phyloP scores from a whole-genome alignment of 345 rosid species.

The Passiflora organensis region DNA sequence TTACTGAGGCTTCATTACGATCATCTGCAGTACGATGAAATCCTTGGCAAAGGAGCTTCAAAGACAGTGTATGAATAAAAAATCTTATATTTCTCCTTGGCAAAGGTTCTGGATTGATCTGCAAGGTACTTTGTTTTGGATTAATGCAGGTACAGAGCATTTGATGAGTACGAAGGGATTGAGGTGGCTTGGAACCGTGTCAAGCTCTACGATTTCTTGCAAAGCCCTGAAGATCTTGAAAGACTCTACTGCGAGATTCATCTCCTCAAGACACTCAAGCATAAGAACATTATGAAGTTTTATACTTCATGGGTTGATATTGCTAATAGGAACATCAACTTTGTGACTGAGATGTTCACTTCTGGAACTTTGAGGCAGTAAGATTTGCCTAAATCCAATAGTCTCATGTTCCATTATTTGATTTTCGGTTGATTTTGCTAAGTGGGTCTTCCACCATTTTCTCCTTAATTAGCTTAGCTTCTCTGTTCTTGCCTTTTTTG shows the following conservation, averaged over 20 bases:
- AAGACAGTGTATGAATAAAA: slow-evolving; percentile 75
- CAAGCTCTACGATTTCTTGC: slow-evolving; percentile 85
- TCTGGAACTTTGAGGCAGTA: slow-evolving; percentile 91
- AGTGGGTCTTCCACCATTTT: slow-evolving; percentile 15
- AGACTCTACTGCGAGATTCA: slow-evolving; percentile 93
- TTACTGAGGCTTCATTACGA: slow-evolving; percentile 7
- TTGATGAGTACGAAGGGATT: slow-evolving; percentile 89
- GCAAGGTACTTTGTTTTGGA: slow-evolving; percentile 8
- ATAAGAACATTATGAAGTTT: slow-evolving; percentile 83
- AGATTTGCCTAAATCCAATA: slow-evolving; percentile 26
- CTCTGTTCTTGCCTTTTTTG: not conserved
- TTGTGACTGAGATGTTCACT: slow-evolving; percentile 94
- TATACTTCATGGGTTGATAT: slow-evolving; percentile 91
- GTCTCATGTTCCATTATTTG: slow-evolving; percentile 2
- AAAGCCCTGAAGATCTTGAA: slow-evolving; percentile 90
- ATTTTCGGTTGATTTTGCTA: slow-evolving; percentile 8
- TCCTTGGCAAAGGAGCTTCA: slow-evolving; percentile 97
- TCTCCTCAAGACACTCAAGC: slow-evolving; percentile 87
- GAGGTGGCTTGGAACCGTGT: slow-evolving; percentile 99
- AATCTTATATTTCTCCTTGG: slow-evolving; percentile 6
- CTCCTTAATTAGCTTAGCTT: slow-evolving; percentile 4
- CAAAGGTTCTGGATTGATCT: slow-evolving; percentile 18
- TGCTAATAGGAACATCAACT: slow-evolving; percentile 76
- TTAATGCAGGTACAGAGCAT: slow-evolving; percentile 72
- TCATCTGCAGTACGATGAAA: slow-evolving; percentile 68